A percentile compares a stretch with the other conserved stretches of the same genome.
phyloP scores from a whole-genome alignment of 2,329 filamentous ascomycete species.

The Alternaria dauci region DNA sequence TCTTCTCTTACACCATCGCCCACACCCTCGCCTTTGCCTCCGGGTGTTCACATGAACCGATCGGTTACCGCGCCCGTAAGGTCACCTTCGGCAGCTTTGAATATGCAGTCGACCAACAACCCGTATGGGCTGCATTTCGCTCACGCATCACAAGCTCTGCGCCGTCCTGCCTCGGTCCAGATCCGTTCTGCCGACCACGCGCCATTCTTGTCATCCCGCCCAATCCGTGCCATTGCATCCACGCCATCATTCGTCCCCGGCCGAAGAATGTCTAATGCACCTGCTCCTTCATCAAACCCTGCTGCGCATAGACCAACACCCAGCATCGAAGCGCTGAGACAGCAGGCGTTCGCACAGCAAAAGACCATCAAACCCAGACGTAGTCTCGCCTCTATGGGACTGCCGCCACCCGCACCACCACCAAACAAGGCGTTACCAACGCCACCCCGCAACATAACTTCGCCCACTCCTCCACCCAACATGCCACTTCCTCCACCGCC shows the following conservation, averaged over 20 bases:
- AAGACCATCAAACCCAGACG: conserved; percentile 37
- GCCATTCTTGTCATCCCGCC: conserved; percentile 54
- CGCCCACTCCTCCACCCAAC: conserved; percentile 22
- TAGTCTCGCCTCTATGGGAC: conserved; percentile 51
- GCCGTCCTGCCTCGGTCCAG: conserved; percentile 56
- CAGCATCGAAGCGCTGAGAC: conserved; percentile 38
- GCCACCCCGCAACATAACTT: conserved; percentile 37
- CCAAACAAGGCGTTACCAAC: conserved; percentile 57
- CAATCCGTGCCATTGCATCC: conserved; percentile 37
- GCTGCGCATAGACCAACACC: conserved; percentile 27
- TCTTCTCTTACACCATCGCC: conserved; percentile 40
- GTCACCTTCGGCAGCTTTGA: conserved; percentile 26
- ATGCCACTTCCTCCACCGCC: conserved; percentile 25
- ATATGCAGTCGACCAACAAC: conserved; percentile 20
- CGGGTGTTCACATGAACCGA: conserved; percentile 37
- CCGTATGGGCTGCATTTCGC: conserved; percentile 21
- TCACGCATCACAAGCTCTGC: conserved; percentile 37
- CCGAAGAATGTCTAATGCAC: conserved; percentile 31
- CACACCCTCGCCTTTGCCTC: conserved; percentile 31
- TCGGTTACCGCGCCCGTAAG: conserved; percentile 44
- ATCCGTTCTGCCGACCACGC: conserved; percentile 54
- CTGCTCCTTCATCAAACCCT: conserved; percentile 10
- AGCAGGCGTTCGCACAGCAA: conserved; percentile 25
- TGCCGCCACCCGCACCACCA: conserved; percentile 58
- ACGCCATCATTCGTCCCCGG: conserved; percentile 45